Evolutionary conservation across 371 early-diverging fungal genomes (phyloP).

Genomic region (Mortierella sp.): DNA sequence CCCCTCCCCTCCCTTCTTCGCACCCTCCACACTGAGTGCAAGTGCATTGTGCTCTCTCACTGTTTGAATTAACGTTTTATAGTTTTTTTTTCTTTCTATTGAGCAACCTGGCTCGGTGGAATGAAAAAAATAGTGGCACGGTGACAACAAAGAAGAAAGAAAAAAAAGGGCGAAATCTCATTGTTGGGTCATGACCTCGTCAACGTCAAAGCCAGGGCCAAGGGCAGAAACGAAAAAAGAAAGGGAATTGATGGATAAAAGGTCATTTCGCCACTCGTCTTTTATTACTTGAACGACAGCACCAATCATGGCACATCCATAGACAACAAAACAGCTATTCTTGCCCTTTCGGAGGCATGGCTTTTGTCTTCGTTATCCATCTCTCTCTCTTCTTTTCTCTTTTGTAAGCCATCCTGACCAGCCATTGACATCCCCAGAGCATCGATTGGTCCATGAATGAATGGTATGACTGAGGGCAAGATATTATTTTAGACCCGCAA

Average conservation of each 20-base stretch:
- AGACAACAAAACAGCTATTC: neutral
- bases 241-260: neutral
- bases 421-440: too few species aligned
- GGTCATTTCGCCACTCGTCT: neutral
- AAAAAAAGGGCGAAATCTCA: slow-evolving; percentile 12
- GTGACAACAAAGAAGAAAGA: slow-evolving; percentile 22
- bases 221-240: neutral
- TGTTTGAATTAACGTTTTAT: slow-evolving; percentile 12
- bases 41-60: neutral
- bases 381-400: neutral
- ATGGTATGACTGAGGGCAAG: neutral
- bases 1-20: neutral
- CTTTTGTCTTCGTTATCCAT: slow-evolving; percentile 2
- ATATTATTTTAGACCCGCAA: neutral
- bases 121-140: slow-evolving; percentile 43
- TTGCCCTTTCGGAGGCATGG: neutral
- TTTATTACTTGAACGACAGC: neutral
- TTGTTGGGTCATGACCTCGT: slow-evolving; percentile 1
- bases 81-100: slow-evolving; percentile 6
- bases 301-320: neutral
- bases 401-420: neutral
- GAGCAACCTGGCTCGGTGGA: slow-evolving; percentile 46
- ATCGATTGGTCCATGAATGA: neutral
- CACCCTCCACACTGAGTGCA: neutral
- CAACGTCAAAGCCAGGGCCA: neutral